phyloP scores from a whole-genome alignment of 352 stramenopile species.

The Phytophthora niederhauseri region DNA sequence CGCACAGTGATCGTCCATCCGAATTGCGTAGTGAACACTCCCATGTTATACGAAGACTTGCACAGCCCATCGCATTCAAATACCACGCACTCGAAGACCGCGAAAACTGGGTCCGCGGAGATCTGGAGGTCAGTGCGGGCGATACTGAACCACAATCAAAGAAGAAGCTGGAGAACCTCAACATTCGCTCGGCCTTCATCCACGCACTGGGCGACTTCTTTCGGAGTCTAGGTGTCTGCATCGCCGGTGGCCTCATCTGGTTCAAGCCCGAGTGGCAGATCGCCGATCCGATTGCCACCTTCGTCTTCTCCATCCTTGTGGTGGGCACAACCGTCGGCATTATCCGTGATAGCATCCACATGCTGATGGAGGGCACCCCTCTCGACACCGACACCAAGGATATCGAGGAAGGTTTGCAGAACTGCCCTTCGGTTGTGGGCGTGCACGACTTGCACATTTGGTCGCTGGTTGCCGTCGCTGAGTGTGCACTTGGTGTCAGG shows the following conservation, averaged over 20 bases:
- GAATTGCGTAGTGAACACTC: neutral
- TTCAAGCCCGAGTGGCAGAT: conserved; percentile 94
- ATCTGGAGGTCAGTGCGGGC: conserved; percentile 14
- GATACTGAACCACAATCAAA: too few species aligned
- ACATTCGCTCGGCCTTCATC: conserved; percentile 95
- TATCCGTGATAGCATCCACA: conserved; percentile 84
- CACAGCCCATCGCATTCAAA: neutral
- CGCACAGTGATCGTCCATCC: neutral
- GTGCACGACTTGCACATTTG: conserved; percentile 98
- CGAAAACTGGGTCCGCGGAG: conserved; percentile 1
- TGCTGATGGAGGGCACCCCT: conserved; percentile 96
- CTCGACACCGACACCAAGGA: conserved; percentile 79
- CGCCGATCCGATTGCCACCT: conserved; percentile 95
- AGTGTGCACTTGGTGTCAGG: conserved; percentile 91
- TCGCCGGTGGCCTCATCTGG: conserved; percentile 96
- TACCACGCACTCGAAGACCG: neutral
- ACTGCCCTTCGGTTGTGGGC: conserved; percentile 79
- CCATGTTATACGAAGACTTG: neutral
- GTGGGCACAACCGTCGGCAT: conserved; percentile 92
- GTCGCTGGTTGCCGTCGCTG: conserved; percentile 89
- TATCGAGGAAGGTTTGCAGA: conserved; percentile 75
- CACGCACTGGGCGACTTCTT: conserved; percentile 97
- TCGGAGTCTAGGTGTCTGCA: conserved; percentile 95
- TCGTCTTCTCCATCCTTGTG: conserved; percentile 96
- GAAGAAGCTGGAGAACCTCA: conserved; percentile 81